phyloP scores from a whole-genome alignment of 768 basidiomycete species.

The Xanthoconium purpureum region DNA sequence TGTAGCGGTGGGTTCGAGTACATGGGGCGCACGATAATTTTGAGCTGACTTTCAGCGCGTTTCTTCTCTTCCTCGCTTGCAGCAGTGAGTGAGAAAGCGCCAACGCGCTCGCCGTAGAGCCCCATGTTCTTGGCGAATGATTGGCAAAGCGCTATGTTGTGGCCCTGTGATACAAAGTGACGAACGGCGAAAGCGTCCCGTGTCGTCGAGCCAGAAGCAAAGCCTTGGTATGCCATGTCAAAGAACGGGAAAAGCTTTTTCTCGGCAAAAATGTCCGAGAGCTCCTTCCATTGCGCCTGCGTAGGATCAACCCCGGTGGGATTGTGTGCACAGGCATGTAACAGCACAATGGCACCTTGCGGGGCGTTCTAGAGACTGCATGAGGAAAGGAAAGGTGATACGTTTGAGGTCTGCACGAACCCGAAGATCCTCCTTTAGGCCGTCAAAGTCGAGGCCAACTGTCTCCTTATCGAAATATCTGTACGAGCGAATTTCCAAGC shows the following conservation, averaged over 20 bases:
- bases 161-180: conserved; percentile 87
- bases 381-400: conserved; percentile 12
- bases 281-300: conserved; percentile 84
- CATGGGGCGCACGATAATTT: conserved; percentile 93
- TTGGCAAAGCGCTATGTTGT: conserved; percentile 88
- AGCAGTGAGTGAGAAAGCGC: conserved; percentile 87
- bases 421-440: conserved; percentile 82
- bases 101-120: conserved; percentile 96
- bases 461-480: conserved; percentile 92
- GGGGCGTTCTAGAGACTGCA: conserved; percentile 51
- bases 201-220: conserved; percentile 89
- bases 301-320: conserved; percentile 98
- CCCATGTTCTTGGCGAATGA: conserved; percentile 99
- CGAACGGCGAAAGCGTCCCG: conserved; percentile 94
- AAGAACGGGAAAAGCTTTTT: conserved; percentile 96
- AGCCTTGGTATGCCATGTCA: conserved; percentile 99
- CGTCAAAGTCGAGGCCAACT: conserved; percentile 88
- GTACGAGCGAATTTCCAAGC: conserved; percentile 89
- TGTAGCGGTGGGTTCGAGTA: conserved; percentile 97
- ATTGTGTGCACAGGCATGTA: conserved; percentile 98
- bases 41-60: conserved; percentile 89
- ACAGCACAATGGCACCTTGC: conserved; percentile 76
- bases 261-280: conserved; percentile 84
- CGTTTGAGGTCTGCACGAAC: conserved; percentile 40
- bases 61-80: conserved; percentile 71